Conservation (phyloP, 345 rosid genomes). For the Brassica cretica region DNA sequence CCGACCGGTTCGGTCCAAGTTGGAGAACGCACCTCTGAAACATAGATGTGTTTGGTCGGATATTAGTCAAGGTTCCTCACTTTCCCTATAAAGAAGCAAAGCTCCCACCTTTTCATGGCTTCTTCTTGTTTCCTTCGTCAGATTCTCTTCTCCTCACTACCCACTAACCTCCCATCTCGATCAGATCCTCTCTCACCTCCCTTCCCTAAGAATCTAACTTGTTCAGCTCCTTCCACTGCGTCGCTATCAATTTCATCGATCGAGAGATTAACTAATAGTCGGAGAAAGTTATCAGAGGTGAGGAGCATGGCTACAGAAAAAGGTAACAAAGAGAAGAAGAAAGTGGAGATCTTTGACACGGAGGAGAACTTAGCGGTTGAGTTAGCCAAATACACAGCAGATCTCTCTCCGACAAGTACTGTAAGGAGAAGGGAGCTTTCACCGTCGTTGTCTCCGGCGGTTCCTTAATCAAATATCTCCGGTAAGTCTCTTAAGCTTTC, state of each 20-base stretch:
- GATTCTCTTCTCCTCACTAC: conserved; percentile 25
- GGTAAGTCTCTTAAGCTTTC: conserved; percentile 33
- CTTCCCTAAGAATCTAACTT: neutral
- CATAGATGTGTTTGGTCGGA: conserved; percentile 15
- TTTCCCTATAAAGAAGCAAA: conserved; percentile 11
- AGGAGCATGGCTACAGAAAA: conserved; percentile 36
- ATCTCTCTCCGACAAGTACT: conserved; percentile 66
- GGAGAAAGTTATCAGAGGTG: conserved; percentile 38
- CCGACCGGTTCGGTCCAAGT: neutral
- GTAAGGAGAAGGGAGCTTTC: conserved; percentile 66
- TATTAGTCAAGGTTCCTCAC: conserved; percentile 22
- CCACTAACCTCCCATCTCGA: neutral
- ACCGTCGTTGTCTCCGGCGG: conserved; percentile 86
- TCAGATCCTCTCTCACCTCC: neutral
- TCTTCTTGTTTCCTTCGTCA: conserved; percentile 29
- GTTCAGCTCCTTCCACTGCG: neutral
- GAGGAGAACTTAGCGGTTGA: conserved; percentile 67
- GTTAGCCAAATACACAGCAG: conserved; percentile 65
- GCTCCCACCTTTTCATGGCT: conserved; percentile 18
- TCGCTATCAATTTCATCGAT: conserved; percentile 34
- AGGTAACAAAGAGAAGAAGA: conserved; percentile 30
- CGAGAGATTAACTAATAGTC: neutral
- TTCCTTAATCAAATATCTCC: conserved; percentile 63
- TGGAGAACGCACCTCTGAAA: neutral
- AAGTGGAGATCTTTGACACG: conserved; percentile 54